Evolutionary conservation across 352 stramenopile species (phyloP).

Genomic region (Globisporangium recalcitrans): DNA sequence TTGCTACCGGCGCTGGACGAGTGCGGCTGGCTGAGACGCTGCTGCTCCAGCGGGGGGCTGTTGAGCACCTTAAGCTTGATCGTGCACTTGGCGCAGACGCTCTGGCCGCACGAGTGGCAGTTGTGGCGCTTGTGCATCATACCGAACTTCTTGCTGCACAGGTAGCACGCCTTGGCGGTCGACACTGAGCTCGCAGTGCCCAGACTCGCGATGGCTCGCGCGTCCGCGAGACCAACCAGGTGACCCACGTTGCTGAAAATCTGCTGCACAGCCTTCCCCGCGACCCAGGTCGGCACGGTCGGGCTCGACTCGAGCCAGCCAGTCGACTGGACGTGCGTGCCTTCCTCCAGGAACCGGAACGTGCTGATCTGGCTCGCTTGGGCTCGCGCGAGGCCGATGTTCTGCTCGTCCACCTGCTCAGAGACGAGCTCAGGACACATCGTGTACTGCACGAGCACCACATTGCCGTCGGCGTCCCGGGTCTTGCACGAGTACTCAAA

Average conservation of each 20-base stretch:
- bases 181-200: not conserved
- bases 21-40: not conserved
- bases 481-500: conserved; percentile 34
- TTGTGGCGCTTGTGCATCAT: conserved; percentile 20
- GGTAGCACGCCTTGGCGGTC: conserved; percentile 15
- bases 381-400: conserved; percentile 18
- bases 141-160: conserved; percentile 28
- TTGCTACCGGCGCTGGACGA: not conserved
- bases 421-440: conserved; percentile 15
- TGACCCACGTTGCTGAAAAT: conserved; percentile 3
- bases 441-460: conserved; percentile 23
- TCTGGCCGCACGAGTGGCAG: conserved; percentile 14
- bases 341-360: conserved; percentile 3
- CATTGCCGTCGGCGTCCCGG: conserved; percentile 25
- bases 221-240: conserved; percentile 10
- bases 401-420: conserved; percentile 24
- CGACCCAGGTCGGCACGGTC: not conserved
- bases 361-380: conserved; percentile 9
- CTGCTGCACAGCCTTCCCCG: conserved; percentile 3
- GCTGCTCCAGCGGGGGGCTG: not conserved
- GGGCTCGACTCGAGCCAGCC: conserved; percentile 5
- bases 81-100: conserved; percentile 19
- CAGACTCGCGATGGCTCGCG: conserved; percentile 10
- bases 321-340: conserved; percentile 9
- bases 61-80: conserved; percentile 18